Evolutionary conservation across 176 grass and related monocot genomes (phyloP), one percentile per base, ranked within the genome.

Genomic region (Microstegium vimineum): DNA sequence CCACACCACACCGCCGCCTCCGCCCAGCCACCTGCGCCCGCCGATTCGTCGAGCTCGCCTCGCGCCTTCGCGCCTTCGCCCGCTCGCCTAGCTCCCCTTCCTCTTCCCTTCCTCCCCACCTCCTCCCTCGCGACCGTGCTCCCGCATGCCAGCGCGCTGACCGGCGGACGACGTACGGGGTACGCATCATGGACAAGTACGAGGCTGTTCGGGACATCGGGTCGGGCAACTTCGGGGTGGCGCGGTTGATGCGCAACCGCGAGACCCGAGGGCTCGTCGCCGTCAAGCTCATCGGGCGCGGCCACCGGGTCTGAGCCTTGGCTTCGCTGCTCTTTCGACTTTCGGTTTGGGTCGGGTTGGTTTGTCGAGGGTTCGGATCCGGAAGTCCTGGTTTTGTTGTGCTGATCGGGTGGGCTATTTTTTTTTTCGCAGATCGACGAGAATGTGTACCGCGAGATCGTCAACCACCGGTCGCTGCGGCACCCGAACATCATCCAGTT

Each of bases 161-260:
- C 42, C 31, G 41, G 59, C 32, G 6, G 70, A 42, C 25, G 71
- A 4, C 68, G 37, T 5, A 3, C 22, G 26, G 70, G 31, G 6
- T 12, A 26, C 47, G 28, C 9, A 25, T 59, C 70, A 90, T 97
- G 91, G 94, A 97, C 32, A 97, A 89, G 83, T 97, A 97, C 87
- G 94, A 97, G 80, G 26, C 40, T 77, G 94, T 94, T 64, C 80
- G 89, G 75, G 87, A 87, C 78, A 97, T 97, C 77, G 90, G 94
- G 70, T 97, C 92, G 40, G 94, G 94, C 17, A 97, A 97, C 88
- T 97, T 97, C 75, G 94, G 94, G 34, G 91, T 97, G 62, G 92
- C 91, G 68, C 92, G 92, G 77, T 83, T 97, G 80, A 97, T 94
- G 94, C 84, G 92, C 56, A 74, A 87, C 88, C 87, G 85, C 70